phyloP scores from a whole-genome alignment of 192 early-diverging fungal genomes.

The Coemansia sp. region DNA sequence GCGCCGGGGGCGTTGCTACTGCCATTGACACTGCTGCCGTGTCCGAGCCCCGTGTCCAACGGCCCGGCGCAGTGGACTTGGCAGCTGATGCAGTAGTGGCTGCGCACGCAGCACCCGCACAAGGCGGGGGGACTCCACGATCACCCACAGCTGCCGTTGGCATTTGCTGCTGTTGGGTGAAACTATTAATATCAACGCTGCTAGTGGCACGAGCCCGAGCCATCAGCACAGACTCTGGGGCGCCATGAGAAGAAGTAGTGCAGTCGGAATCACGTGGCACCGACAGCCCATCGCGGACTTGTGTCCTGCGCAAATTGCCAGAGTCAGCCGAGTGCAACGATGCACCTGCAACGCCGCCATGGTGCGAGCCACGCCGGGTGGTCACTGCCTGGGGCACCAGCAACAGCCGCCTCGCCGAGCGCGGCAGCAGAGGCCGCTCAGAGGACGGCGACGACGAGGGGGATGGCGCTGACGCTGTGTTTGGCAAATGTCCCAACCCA shows the following conservation, averaged over 20 bases:
- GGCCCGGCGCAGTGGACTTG: background rate
- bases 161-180: background rate
- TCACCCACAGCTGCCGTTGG: background rate
- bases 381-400: background rate
- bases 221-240: background rate
- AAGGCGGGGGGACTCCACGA: background rate
- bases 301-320: slow-evolving; percentile 20
- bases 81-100: background rate
- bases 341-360: background rate
- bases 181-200: background rate
- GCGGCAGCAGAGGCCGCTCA: background rate
- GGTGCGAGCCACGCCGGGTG: background rate
- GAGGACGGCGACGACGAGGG: background rate
- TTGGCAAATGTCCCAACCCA: background rate
- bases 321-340: background rate
- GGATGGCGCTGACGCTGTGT: background rate
- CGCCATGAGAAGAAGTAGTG: background rate
- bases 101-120: background rate
- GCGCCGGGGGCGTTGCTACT: background rate
- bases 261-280: background rate
- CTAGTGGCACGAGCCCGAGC: slow-evolving; percentile 1
- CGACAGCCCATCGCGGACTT: background rate
- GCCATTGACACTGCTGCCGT: background rate
- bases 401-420: slow-evolving; percentile 1
- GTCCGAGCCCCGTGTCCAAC: background rate